A percentile compares a stretch with the other conserved stretches of the same genome.
Evolutionary conservation across 345 rosid genomes (phyloP).

Genomic region (Alliaria petiolata): DNA sequence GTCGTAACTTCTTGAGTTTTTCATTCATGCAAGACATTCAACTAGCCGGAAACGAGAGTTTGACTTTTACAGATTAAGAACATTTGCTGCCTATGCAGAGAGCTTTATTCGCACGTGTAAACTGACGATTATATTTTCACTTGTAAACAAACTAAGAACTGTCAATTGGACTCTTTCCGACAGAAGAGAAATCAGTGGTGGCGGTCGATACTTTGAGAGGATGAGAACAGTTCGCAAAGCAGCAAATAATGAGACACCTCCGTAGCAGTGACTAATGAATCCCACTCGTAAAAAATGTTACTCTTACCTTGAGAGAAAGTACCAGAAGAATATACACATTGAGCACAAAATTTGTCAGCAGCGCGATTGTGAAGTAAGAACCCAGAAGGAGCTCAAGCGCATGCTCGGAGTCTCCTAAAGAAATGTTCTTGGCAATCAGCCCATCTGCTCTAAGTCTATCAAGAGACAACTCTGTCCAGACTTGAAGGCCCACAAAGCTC

Average conservation of each 20-base stretch:
- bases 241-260: neutral
- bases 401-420: conserved; percentile 46
- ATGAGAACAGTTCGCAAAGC: neutral
- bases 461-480: conserved; percentile 68
- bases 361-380: conserved; percentile 58
- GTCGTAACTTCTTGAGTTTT: neutral
- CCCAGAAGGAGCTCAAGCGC: conserved; percentile 58
- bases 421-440: conserved; percentile 41
- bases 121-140: neutral
- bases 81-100: neutral
- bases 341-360: conserved; percentile 71
- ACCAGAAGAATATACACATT: conserved; percentile 71
- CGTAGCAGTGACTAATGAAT: neutral
- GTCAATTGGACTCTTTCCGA: neutral
- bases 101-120: neutral
- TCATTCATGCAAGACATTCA: neutral
- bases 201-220: neutral
- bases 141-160: neutral
- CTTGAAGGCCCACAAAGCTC: conserved; percentile 68
- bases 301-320: conserved; percentile 77
- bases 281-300: neutral
- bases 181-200: neutral
- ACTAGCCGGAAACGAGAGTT: neutral
- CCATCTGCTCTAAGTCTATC: conserved; percentile 55
- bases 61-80: neutral